phyloP scores from a whole-genome alignment of 1,139 yeast species.

The Yamadazyma buinensis region DNA sequence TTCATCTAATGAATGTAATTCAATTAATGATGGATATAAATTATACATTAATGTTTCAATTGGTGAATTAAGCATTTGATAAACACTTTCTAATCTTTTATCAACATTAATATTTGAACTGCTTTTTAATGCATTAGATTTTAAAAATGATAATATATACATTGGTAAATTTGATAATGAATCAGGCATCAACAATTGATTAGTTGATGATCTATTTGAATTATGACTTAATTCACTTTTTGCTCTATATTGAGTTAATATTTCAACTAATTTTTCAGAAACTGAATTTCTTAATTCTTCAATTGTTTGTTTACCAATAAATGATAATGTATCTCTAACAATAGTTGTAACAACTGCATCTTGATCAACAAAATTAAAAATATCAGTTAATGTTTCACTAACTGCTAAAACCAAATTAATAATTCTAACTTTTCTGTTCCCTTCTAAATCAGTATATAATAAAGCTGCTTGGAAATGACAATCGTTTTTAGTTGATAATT shows the following conservation, averaged over 20 bases:
- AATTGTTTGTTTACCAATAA: conserved; percentile 58
- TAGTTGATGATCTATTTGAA: conserved; percentile 46
- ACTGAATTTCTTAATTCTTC: conserved; percentile 61
- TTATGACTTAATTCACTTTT: conserved; percentile 47
- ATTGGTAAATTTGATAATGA: conserved; percentile 72
- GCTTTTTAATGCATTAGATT: conserved; percentile 59
- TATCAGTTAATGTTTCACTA: conserved; percentile 67
- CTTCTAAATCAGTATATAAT: conserved; percentile 73
- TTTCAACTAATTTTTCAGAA: conserved; percentile 62
- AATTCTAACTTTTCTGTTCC: conserved; percentile 79
- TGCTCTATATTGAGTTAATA: conserved; percentile 74
- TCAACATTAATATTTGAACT: conserved; percentile 47
- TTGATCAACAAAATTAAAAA: conserved; percentile 80
- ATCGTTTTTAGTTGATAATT: conserved; percentile 65
- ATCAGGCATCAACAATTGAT: conserved; percentile 79
- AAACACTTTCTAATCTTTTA: conserved; percentile 56
- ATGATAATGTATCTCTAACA: conserved; percentile 64
- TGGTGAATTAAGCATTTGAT: conserved; percentile 52
- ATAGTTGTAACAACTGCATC: conserved; percentile 75
- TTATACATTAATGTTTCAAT: conserved; percentile 58
- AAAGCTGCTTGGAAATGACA: conserved; percentile 92
- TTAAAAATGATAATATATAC: conserved; percentile 65
- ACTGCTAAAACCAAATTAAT: conserved; percentile 81
- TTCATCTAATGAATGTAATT: conserved; percentile 63
- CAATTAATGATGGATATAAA: conserved; percentile 78